Evolutionary conservation across 1,284 basidiomycete species (phyloP).

Genomic region (Ceratobasidium sp.): DNA sequence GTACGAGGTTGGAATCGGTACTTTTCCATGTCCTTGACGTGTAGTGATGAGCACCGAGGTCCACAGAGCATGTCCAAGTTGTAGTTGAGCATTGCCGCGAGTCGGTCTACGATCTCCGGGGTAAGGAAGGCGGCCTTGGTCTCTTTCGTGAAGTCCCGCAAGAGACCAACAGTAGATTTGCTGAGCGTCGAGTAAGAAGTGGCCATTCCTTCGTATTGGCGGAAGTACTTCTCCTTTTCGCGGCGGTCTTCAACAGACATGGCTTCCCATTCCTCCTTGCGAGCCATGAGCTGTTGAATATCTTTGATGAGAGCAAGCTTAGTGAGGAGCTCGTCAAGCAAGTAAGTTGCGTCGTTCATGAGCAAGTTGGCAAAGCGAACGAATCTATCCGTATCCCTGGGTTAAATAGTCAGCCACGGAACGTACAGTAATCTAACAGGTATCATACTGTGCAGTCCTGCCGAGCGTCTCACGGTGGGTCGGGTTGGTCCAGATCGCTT

Average conservation of each 20-base stretch:
- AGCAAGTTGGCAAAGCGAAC: constrained; percentile 96
- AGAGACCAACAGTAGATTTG: constrained; percentile 85
- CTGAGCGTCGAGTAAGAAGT: constrained; percentile 89
- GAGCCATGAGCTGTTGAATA: constrained; percentile 87
- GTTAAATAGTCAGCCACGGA: not conserved
- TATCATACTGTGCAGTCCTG: constrained; percentile 74
- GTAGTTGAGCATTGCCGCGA: constrained; percentile 98
- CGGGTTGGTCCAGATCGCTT: constrained; percentile 90
- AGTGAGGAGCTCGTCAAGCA: constrained; percentile 95
- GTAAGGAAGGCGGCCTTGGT: constrained; percentile 94
- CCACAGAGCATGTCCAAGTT: constrained; percentile 92
- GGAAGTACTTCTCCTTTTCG: constrained; percentile 84
- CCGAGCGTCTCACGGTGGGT: constrained; percentile 86
- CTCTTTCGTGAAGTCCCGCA: constrained; percentile 93
- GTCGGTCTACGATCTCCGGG: constrained; percentile 93
- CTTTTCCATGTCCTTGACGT: constrained; percentile 88
- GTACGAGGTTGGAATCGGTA: constrained; percentile 89
- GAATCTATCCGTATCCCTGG: constrained; percentile 87
- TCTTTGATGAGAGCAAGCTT: constrained; percentile 89
- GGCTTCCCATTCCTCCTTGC: constrained; percentile 73
- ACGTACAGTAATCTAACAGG: not conserved
- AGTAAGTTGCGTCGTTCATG: constrained; percentile 99
- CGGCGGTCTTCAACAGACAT: constrained; percentile 77
- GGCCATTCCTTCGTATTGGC: constrained; percentile 83
- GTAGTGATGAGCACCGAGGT: constrained; percentile 83